Evolutionary conservation across 108 stramenopile genomes (phyloP).

Genomic region (Fistulifera solaris): DNA sequence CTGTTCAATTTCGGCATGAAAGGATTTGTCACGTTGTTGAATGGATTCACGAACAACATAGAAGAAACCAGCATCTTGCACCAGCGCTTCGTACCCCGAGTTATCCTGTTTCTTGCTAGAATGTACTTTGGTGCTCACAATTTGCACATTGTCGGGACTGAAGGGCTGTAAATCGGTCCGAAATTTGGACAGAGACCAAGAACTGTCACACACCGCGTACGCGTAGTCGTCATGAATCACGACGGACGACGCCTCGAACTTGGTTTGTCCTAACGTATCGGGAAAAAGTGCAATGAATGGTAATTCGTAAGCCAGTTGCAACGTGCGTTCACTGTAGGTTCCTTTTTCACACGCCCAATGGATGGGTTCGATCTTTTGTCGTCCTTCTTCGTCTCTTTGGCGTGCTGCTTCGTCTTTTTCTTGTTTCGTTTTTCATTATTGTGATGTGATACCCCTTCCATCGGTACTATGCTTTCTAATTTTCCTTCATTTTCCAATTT

Average conservation of each 20-base stretch:
- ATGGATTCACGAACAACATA: slow-evolving; percentile 61
- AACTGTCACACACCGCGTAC: slow-evolving; percentile 38
- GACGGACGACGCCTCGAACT: slow-evolving; percentile 28
- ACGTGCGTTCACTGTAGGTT: slow-evolving; percentile 31
- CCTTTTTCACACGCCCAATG: slow-evolving; percentile 19
- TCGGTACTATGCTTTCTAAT: too few species aligned
- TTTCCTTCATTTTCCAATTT: too few species aligned
- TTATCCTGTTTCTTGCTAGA: slow-evolving; percentile 36
- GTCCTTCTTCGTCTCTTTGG: too few species aligned
- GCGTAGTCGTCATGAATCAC: slow-evolving; percentile 10
- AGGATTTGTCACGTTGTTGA: slow-evolving; percentile 14
- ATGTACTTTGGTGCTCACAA: slow-evolving; percentile 48
- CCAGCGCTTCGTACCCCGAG: slow-evolving; percentile 60
- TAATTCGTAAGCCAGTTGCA: slow-evolving; percentile 44
- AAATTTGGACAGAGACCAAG: slow-evolving; percentile 49
- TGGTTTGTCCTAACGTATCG: slow-evolving; percentile 42
- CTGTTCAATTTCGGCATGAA: slow-evolving; percentile 21
- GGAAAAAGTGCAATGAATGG: slow-evolving; percentile 38
- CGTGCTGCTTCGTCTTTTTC: too few species aligned
- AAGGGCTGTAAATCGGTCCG: slow-evolving; percentile 23
- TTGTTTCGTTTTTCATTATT: too few species aligned
- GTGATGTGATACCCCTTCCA: too few species aligned
- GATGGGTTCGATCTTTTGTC: too few species aligned
- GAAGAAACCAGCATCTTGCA: slow-evolving; percentile 38
- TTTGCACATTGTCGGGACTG: slow-evolving; percentile 33